Evolutionary conservation across 495 filamentous ascomycete species (phyloP), one percentile per base, ranked within the genome.

Genomic region (Patellaria atrata): DNA sequence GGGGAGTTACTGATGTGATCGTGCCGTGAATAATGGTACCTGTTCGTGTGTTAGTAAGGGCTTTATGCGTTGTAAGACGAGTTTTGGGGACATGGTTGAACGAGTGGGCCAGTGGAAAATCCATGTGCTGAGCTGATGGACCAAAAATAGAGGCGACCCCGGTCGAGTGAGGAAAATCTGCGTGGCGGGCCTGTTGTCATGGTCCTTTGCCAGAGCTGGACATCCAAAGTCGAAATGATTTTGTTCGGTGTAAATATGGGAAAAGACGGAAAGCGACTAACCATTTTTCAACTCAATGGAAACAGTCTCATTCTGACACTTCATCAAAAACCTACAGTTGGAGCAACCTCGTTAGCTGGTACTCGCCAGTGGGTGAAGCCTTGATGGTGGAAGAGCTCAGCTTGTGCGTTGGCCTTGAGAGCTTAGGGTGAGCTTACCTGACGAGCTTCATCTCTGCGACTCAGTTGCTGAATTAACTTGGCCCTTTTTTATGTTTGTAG

Each of bases 201-300:
- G 5, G 22, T 10, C 16, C 3, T 5, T 1, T 8, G 14, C 11
- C 16, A 15, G 31, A 25, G 15, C 18, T 5, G 21, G 7, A 19
- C 5, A 15, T 5, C 18, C 38, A 28, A 18, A 2, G n/a, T 16
- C 15, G 14, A 15, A 4, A 34, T 8, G 18, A 11, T 23, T 17
- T 10, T 5, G n/a, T 6, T 13, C 4, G 27, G 11, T 30, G 22
- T 19, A 31, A 24, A 30, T 22, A 33, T 24, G 22, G 37, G 15
- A 5, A 38, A 19, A 22, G 18, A 14, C 20, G 10, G 33, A 30
- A 15, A 31, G n/a, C 18, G 4, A 45, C 53, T 35, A 58, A 87
- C 87, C 89, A 73, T 94, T 96, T 58, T 97, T 97, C 40, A 96
- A 68, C 65, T 97, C 89, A 48, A 97, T 75, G 7, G 87, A 92